Percentiles rank a stretch among this genome's conserved stretches.
Evolutionary conservation across 176 grass and related monocot species (phyloP).

Genomic region (Musa schizocarpa): DNA sequence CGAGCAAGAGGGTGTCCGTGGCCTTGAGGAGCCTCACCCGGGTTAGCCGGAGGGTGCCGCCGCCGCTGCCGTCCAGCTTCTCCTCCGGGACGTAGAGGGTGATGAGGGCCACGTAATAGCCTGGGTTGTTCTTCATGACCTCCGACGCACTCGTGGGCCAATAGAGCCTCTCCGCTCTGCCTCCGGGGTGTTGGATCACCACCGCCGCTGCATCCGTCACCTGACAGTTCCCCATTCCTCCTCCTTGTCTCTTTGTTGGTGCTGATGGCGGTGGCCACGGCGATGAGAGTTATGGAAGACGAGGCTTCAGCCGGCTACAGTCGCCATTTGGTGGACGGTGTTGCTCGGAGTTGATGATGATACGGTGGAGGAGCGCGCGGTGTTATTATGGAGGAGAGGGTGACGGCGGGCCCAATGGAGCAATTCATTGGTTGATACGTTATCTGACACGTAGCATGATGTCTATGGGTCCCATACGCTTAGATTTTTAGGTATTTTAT

Average conservation of each 20-base stretch:
- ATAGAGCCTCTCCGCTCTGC: constrained; percentile 64
- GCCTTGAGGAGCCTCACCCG: constrained; percentile 89
- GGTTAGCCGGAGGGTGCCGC: constrained; percentile 52
- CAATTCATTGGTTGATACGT: no score
- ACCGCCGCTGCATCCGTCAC: constrained; percentile 71
- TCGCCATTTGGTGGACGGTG: no score
- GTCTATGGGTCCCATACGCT: no score
- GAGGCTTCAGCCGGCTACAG: no score
- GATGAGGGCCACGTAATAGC: constrained; percentile 84
- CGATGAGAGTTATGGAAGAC: no score
- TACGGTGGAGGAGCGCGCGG: no score
- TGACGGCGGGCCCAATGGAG: no score
- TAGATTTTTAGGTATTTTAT: no score
- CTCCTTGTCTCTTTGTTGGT: not conserved
- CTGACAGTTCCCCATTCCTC: constrained; percentile 83
- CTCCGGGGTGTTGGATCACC: constrained; percentile 72
- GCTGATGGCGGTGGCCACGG: no score
- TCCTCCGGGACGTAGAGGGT: constrained; percentile 61
- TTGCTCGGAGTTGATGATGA: no score
- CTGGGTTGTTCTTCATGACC: constrained; percentile 90
- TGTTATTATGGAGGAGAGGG: no score
- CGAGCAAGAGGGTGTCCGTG: constrained; percentile 59
- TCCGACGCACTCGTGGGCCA: constrained; percentile 54
- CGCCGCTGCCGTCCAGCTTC: constrained; percentile 21
- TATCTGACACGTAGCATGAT: no score